Evolutionary conservation across 2,329 filamentous ascomycete species (phyloP), one percentile per base, ranked within the genome.

Genomic region (Stemphylium lycopersici): DNA sequence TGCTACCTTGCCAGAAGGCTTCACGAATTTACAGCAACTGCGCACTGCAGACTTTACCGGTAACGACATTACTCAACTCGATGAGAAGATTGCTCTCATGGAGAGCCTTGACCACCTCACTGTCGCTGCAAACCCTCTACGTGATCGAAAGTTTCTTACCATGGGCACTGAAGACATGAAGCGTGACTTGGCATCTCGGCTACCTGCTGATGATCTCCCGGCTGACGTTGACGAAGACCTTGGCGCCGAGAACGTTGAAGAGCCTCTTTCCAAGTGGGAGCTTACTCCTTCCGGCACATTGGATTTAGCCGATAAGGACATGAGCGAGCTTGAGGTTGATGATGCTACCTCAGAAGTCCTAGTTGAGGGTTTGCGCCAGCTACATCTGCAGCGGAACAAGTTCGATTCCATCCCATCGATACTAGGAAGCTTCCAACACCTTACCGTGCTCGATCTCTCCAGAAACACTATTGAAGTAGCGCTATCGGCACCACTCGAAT

Each of bases 41-140:
- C 87, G 87, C 44, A 89, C 87, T 51, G 90, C 88, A 26, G 91
- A 97, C 72, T 88, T 98, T 61, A 90, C 90, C 0, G 87, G 88
- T 62, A 99, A 99, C 68, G 87, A 95, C 59, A 86, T 99, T 42
- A 86, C 85, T 2, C 80, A 84, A 11, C 74, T 99, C 6, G 90
- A 95, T 26, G 83, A 90, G 0, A 87, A 87, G 60, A 85, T 98
- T 53, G 89, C 88, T 4, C 79, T 85, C 22, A 96, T 98, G 91
- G 86, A 91, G 5, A 87, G 78, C 39, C 78, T 99, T 8, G 83
- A 86, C 16, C 87, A 87, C 70, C 83, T 98, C 37, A 86, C 88
- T 4, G 80, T 99, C 29, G 87, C 87, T 38, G 92, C 91, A n/a
- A 99, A 99, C 67, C 95, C 95, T 0, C 79, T 99, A 12, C 84